Conservation (phyloP, 164 flowering plant genomes). For the Chimonanthus praecox region DNA sequence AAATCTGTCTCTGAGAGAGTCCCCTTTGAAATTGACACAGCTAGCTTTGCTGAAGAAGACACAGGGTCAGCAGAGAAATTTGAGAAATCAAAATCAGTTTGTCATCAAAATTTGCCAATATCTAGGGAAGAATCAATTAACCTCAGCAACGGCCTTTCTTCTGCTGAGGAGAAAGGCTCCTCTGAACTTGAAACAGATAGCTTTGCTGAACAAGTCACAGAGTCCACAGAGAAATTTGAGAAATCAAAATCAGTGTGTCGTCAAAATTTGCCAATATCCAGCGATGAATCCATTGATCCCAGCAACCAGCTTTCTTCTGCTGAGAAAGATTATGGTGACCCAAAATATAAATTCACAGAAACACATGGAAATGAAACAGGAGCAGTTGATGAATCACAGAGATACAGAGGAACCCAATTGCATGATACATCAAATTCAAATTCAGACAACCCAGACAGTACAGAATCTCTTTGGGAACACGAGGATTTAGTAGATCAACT, state of each 20-base stretch:
- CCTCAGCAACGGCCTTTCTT: not conserved
- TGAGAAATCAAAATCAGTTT: not conserved
- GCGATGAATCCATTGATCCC: not conserved
- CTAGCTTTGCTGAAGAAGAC: not conserved
- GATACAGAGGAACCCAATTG: conserved; percentile 1
- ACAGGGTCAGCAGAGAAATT: not conserved
- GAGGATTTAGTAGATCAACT: conserved; percentile 88
- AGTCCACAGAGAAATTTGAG: not conserved
- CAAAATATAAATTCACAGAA: not conserved
- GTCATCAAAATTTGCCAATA: not conserved
- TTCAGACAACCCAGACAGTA: conserved; percentile 35
- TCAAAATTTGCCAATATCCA: not conserved
- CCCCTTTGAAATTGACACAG: not conserved
- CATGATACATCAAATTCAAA: conserved; percentile 20
- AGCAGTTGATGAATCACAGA: not conserved
- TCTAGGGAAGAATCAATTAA: not conserved
- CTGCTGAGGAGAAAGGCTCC: not conserved
- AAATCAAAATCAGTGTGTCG: not conserved
- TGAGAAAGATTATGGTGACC: conserved; percentile 2
- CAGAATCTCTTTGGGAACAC: conserved; percentile 84
- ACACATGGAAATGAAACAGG: not conserved
- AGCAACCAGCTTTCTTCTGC: not conserved
- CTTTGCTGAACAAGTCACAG: too few species aligned
- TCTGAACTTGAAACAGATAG: too few species aligned
- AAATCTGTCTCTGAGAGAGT: not conserved